Conservation (phyloP, 2,329 filamentous ascomycete genomes). For the Colletotrichum lindemuthianum region DNA sequence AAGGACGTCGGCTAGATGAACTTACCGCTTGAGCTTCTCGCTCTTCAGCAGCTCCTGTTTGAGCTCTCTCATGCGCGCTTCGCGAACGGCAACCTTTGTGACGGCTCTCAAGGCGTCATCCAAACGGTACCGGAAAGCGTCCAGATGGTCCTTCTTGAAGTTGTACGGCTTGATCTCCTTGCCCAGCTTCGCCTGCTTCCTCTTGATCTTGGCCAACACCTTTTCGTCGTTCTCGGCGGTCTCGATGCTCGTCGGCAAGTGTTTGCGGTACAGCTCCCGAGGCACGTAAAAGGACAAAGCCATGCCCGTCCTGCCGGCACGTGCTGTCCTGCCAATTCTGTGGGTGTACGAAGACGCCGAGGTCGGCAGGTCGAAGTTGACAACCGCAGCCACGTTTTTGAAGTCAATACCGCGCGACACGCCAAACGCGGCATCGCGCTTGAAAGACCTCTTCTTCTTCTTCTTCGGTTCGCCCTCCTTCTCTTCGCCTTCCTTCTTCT, state of each 20-base stretch:
- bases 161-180: constrained; percentile 89
- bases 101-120: constrained; percentile 91
- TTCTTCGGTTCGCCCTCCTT: constrained; percentile 46
- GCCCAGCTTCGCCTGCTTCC: constrained; percentile 80
- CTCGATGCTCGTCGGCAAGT: constrained; percentile 83
- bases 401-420: constrained; percentile 89
- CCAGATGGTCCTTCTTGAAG: constrained; percentile 94
- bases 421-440: constrained; percentile 86
- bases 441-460: constrained; percentile 73
- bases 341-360: constrained; percentile 96
- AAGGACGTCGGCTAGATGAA: neutral
- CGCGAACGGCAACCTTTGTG: constrained; percentile 87
- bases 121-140: constrained; percentile 94
- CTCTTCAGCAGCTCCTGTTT: constrained; percentile 90
- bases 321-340: constrained; percentile 91
- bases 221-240: constrained; percentile 86
- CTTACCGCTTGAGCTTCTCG: constrained; percentile 83
- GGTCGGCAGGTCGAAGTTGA: constrained; percentile 95
- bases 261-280: constrained; percentile 82
- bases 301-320: constrained; percentile 92
- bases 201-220: constrained; percentile 81
- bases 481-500: constrained; percentile 57
- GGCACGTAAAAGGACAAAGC: constrained; percentile 96
- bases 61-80: constrained; percentile 88
- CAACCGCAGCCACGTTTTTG: constrained; percentile 90